Base-by-base conservation (phyloP, 139 green algal species). In the Astrephomene gubernaculifera region DNA sequence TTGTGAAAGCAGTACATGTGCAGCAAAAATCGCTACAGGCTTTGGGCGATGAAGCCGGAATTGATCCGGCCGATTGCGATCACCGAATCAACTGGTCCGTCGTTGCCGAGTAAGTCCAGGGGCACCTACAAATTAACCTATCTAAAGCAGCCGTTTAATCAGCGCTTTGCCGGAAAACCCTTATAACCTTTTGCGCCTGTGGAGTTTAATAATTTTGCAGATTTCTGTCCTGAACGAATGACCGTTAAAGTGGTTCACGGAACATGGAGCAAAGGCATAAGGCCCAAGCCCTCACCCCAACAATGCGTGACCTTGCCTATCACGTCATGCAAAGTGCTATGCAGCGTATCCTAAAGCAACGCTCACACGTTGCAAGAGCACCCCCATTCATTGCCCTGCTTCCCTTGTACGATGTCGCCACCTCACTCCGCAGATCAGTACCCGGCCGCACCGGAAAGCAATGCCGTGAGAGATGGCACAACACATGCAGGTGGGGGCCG, bases 401-500 rank as follows among this genome's bases (percentile, higher is more conserved):
- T 12, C 49, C 49, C 49, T 57, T 17, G 17, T 57, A 17, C 17
- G 17, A 57, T 57, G 38, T 44, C n/a, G n/a, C n/a, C n/a, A n/a
- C n/a, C n/a, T n/a, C 12, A 57, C 49, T 17, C 49, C 49, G 39
- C 43, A 78, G 71, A n/a, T 65, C 71, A 7, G 71, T 80, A 21
- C 71, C 71, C 14, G 71, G 71, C 5, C 71, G 71, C 44, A 80
- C 22, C 49, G 71, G 71, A 10, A 80, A 80, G 71, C 71, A 80
- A 49, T 80, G 71, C 71, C 45, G 71, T 5, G 71, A 80, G 71
- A 45, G 71, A 6, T 80, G 71, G 71, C 71, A 80, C 52, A 80
- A 80, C 44, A 49, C 35, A 7, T 80, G 71, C 71, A 80, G 71
- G 71, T 80, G 45, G 2, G 69, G 17, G 49, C n/a, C n/a, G n/a